A percentile compares a stretch with the other conserved stretches of the same genome.
These are phyloP conservation scores for Inga leiocalycina DNA, from an alignment of 306 rosid species.

Conservation along the genomic window DNA sequence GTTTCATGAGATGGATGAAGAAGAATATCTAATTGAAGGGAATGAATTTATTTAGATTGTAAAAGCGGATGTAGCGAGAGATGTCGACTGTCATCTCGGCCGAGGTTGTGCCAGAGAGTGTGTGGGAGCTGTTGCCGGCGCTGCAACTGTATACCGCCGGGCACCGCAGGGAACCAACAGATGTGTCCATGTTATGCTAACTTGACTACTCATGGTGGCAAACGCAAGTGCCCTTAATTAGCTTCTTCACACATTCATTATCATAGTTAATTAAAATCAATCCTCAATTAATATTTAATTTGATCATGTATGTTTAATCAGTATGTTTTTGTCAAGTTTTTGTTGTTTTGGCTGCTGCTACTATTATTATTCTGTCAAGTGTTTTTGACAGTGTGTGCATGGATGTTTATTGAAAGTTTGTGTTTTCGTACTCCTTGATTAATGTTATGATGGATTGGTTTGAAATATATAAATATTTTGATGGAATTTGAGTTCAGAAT, in stretches of 20 bases:
- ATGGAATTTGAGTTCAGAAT: not conserved
- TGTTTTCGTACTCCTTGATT: not conserved
- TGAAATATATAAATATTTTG: not conserved
- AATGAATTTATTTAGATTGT: constrained; percentile 44
- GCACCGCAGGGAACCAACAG: constrained; percentile 65
- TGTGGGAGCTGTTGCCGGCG: constrained; percentile 70
- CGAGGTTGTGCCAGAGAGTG: constrained; percentile 53
- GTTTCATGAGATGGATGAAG: not conserved
- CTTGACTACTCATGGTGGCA: constrained; percentile 66
- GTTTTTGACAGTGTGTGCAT: not conserved
- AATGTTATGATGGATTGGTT: not conserved
- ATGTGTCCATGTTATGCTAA: constrained; percentile 67
- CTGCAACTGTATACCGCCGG: constrained; percentile 75
- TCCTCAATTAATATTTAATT: not conserved
- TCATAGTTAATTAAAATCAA: not conserved
- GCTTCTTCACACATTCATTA: not conserved
- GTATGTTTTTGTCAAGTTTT: not conserved
- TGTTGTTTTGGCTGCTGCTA: not conserved
- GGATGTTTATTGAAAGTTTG: not conserved
- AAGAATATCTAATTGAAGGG: too few relatives aligned
- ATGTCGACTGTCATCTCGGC: constrained; percentile 61
- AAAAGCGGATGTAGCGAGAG: constrained; percentile 48
- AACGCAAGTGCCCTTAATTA: constrained; percentile 68
- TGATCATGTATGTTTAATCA: too few relatives aligned
- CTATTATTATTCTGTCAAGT: not conserved